These are phyloP conservation scores for Ceratocystis destructans DNA, from an alignment of 2,329 filamentous ascomycete genomes.

Conservation along the genomic window DNA sequence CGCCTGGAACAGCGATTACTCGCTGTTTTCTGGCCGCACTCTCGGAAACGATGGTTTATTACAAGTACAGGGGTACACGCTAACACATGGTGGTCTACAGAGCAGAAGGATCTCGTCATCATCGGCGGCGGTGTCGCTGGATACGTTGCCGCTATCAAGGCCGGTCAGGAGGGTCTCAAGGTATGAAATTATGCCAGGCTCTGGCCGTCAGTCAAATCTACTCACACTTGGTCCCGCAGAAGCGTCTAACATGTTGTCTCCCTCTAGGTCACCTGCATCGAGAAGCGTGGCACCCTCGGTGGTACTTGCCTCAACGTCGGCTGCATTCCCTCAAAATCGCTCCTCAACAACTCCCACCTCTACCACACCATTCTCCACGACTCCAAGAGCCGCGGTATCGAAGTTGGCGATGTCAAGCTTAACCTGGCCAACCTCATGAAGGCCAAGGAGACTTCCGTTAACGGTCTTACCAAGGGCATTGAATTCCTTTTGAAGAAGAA, in stretches of 20 bases:
- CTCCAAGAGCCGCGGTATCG: constrained; percentile 92
- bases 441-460: constrained; percentile 87
- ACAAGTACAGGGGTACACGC: constrained; percentile 25
- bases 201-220: too few relatives aligned
- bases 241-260: background rate
- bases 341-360: constrained; percentile 97
- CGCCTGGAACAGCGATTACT: background rate
- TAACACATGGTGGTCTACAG: constrained; percentile 32
- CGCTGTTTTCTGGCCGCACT: background rate
- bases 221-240: background rate
- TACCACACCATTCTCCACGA: constrained; percentile 97
- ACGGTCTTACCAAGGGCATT: constrained; percentile 84
- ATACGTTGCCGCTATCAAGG: constrained; percentile 98
- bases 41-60: background rate
- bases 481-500: constrained; percentile 99
- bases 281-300: constrained; percentile 89
- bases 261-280: constrained; percentile 78
- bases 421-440: constrained; percentile 96
- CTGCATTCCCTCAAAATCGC: constrained; percentile 97
- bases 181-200: constrained; percentile 33
- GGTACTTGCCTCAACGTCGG: constrained; percentile 98
- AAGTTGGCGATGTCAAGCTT: constrained; percentile 92
- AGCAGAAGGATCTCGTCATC: constrained; percentile 93
- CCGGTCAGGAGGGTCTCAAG: constrained; percentile 93
- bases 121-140: constrained; percentile 96